Conservation (phyloP, 1,284 basidiomycete species). For the Leccinum fallax region DNA sequence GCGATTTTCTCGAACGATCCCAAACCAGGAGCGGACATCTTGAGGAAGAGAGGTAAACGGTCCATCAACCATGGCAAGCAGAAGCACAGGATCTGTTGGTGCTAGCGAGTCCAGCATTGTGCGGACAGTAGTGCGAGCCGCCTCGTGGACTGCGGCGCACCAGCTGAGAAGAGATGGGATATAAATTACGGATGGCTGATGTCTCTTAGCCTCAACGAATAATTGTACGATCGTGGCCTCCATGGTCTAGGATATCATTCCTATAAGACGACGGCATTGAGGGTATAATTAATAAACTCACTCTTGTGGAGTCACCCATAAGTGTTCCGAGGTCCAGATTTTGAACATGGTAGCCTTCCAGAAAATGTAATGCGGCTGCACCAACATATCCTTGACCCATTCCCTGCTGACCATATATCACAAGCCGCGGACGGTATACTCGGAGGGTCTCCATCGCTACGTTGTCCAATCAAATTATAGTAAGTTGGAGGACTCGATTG, state of each 20-base stretch:
- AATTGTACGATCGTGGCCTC: slow-evolving; percentile 95
- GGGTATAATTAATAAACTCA: slow-evolving; percentile 39
- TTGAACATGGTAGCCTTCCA: slow-evolving; percentile 97
- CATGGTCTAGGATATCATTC: slow-evolving; percentile 57
- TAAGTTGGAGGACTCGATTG: not conserved
- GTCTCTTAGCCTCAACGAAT: slow-evolving; percentile 97
- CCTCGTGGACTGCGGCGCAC: slow-evolving; percentile 85
- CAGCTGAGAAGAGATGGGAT: slow-evolving; percentile 90
- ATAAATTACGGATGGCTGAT: slow-evolving; percentile 95
- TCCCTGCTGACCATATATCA: slow-evolving; percentile 81
- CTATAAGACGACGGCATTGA: slow-evolving; percentile 3
- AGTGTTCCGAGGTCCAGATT: slow-evolving; percentile 89
- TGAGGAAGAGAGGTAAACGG: slow-evolving; percentile 68
- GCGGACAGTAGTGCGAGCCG: slow-evolving; percentile 81
- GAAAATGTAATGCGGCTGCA: slow-evolving; percentile 87
- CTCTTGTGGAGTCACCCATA: slow-evolving; percentile 88
- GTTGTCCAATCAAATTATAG: slow-evolving; percentile 8
- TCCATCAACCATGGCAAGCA: slow-evolving; percentile 89
- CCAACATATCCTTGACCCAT: slow-evolving; percentile 94
- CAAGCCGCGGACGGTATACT: slow-evolving; percentile 87
- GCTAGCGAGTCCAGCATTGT: slow-evolving; percentile 90
- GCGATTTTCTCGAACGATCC: slow-evolving; percentile 74
- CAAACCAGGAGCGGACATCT: slow-evolving; percentile 94
- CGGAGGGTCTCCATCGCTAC: slow-evolving; percentile 90
- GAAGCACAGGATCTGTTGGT: slow-evolving; percentile 89